Evolutionary conservation across 2,329 filamentous ascomycete genomes (phyloP).

Genomic region (Emericellopsis cladophorae): DNA sequence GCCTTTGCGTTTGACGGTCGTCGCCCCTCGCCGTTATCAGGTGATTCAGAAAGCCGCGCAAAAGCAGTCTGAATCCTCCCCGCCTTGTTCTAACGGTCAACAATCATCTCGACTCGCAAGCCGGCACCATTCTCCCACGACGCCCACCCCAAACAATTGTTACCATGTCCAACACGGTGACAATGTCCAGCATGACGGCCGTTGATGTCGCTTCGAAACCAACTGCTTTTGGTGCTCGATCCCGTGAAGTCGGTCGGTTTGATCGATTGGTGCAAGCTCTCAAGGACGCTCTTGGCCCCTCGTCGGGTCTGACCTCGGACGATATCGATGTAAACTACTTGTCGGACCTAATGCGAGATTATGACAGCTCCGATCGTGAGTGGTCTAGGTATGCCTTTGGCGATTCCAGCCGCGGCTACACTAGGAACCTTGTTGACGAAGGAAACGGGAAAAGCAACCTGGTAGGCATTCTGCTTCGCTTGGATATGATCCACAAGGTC

Average conservation of each 20-base stretch:
- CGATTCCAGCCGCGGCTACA: constrained; percentile 62
- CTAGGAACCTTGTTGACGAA: constrained; percentile 78
- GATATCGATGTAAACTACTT: constrained; percentile 68
- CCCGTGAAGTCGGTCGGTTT: constrained; percentile 35
- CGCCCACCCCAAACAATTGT: no score
- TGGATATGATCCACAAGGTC: background rate
- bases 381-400: constrained; percentile 67
- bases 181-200: constrained; percentile 10
- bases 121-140: no score
- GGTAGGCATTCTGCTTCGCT: constrained; percentile 29
- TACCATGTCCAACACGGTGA: no score
- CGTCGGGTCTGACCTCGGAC: constrained; percentile 68
- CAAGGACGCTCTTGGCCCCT: constrained; percentile 62
- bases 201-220: constrained; percentile 17
- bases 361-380: constrained; percentile 53
- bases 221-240: constrained; percentile 4
- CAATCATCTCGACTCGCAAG: no score
- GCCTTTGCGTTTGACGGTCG: no score
- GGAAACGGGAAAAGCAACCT: constrained; percentile 72
- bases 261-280: constrained; percentile 61
- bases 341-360: constrained; percentile 59
- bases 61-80: no score
- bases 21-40: no score
- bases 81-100: no score
- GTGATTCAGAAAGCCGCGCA: no score